phyloP scores from a whole-genome alignment of 805 yeast species.

The Kodamaea kaohsiungensis region DNA sequence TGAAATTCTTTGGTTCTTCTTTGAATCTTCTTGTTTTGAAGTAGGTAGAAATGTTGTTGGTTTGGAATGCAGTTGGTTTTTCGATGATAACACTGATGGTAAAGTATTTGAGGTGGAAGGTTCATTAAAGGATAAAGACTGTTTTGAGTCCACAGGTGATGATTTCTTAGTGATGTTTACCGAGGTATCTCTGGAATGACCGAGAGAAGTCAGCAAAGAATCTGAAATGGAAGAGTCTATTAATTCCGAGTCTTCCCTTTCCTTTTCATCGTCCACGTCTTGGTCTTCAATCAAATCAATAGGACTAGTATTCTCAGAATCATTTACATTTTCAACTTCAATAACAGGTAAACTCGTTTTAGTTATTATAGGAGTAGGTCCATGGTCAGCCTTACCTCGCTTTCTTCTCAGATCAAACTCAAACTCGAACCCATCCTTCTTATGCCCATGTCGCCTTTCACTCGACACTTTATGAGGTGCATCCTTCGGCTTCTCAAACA shows the following conservation, averaged over 20 bases:
- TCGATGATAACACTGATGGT: background rate
- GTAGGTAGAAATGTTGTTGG: background rate
- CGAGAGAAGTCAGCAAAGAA: background rate
- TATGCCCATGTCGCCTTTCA: conserved; percentile 2
- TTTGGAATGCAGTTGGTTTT: background rate
- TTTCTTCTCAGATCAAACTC: conserved; percentile 3
- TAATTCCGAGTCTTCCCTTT: background rate
- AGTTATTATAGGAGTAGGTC: background rate
- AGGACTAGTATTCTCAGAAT: background rate
- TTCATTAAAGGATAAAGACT: background rate
- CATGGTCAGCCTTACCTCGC: background rate
- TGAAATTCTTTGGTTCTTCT: background rate
- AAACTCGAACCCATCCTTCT: conserved; percentile 8
- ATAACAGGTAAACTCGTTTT: background rate
- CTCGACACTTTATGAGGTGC: background rate
- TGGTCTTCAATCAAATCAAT: background rate
- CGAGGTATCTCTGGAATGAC: background rate
- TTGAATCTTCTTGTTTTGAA: background rate
- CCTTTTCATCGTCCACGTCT: background rate
- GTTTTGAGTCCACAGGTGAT: background rate
- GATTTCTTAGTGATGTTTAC: background rate
- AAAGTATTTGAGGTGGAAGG: too few species aligned
- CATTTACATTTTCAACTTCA: background rate
- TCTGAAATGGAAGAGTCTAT: background rate
- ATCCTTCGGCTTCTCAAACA: conserved; percentile 1